These are phyloP conservation scores for Kwoniella shandongensis DNA, from an alignment of 768 basidiomycete species.

Conservation along the genomic window DNA sequence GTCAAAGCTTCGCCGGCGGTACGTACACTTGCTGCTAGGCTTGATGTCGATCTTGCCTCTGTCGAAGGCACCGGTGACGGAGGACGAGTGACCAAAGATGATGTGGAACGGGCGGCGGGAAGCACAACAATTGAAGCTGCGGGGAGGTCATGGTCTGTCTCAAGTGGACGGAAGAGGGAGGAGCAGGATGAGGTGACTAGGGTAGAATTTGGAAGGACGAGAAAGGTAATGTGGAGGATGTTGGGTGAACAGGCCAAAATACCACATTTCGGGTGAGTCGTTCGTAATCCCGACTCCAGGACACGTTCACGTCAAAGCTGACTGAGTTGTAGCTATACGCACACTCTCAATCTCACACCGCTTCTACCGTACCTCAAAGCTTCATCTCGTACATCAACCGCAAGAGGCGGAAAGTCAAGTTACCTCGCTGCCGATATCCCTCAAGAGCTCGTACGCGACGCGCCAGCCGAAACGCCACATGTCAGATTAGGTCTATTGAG, in stretches of 20 bases:
- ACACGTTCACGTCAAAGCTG: too few species aligned
- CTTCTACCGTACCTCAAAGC: constrained; percentile 40
- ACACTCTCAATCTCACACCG: constrained; percentile 43
- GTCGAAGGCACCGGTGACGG: constrained; percentile 33
- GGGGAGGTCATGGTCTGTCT: background rate
- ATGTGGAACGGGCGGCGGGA: constrained; percentile 23
- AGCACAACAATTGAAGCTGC: too few species aligned
- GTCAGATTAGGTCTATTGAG: constrained; percentile 37
- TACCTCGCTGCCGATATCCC: constrained; percentile 45
- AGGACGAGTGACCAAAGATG: constrained; percentile 36
- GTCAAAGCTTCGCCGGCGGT: constrained; percentile 43
- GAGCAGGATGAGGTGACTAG: constrained; percentile 21
- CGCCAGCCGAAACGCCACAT: background rate
- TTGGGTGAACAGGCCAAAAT: constrained; percentile 36
- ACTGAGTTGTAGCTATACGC: constrained; percentile 33
- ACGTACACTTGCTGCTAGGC: constrained; percentile 34
- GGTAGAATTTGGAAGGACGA: constrained; percentile 45
- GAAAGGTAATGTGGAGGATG: constrained; percentile 46
- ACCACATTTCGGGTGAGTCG: constrained; percentile 48
- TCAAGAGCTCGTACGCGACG: constrained; percentile 21
- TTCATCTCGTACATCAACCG: constrained; percentile 9
- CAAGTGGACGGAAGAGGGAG: constrained; percentile 3
- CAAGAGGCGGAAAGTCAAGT: background rate
- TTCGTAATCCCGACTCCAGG: too few species aligned
- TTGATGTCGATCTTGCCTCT: constrained; percentile 28